phyloP scores from a whole-genome alignment of 768 basidiomycete genomes.

The Goffeauzyma gilvescens region DNA sequence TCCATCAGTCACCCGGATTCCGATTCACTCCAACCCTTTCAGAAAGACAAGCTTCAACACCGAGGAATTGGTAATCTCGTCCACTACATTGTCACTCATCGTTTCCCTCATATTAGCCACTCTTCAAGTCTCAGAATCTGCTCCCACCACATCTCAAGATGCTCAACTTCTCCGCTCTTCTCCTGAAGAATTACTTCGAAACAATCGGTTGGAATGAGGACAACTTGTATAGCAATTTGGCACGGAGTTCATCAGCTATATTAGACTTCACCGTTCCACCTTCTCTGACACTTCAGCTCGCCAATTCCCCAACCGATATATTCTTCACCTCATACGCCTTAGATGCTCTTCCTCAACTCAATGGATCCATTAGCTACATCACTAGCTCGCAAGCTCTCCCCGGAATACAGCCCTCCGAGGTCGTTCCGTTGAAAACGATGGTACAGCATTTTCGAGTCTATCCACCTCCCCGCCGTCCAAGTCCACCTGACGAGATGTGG shows the following conservation, averaged over 20 bases:
- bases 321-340: conserved; percentile 84
- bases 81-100: too few species aligned
- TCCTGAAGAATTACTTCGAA: conserved; percentile 71
- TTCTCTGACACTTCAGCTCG: conserved; percentile 53
- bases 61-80: too few species aligned
- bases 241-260: conserved; percentile 67
- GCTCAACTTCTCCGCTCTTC: conserved; percentile 23
- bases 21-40: too few species aligned
- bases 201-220: conserved; percentile 96
- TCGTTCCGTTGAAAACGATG: conserved; percentile 66
- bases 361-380: conserved; percentile 81
- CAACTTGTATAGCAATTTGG: conserved; percentile 75
- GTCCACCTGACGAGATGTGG: conserved; percentile 62
- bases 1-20: too few species aligned
- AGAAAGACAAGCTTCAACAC: too few species aligned
- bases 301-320: conserved; percentile 59
- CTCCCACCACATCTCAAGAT: too few species aligned
- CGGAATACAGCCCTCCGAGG: conserved; percentile 20
- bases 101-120: too few species aligned
- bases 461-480: conserved; percentile 60
- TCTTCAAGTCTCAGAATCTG: too few species aligned
- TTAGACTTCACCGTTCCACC: conserved; percentile 71
- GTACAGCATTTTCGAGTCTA: conserved; percentile 71
- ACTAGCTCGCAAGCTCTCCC: too few species aligned
- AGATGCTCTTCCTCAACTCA: conserved; percentile 78